Evolutionary conservation across 306 rosid genomes (phyloP).

Genomic region (Trifolium dubium): DNA sequence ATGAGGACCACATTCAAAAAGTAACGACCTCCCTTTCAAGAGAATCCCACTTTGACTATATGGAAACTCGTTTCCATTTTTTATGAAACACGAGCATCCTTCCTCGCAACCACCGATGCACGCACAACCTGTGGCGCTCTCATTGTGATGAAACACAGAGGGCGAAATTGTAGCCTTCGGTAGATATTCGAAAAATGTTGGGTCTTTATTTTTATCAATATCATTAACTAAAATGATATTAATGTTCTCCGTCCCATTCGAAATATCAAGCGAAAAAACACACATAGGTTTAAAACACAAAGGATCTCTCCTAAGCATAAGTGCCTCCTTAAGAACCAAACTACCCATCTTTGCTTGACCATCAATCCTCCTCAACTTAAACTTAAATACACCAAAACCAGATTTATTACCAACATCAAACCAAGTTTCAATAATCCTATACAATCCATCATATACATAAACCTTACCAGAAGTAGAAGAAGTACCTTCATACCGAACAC

Average conservation of each 20-base stretch:
- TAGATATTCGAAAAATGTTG: conserved; percentile 74
- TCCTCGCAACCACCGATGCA: conserved; percentile 63
- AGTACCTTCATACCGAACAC: conserved; percentile 58
- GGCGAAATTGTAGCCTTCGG: conserved; percentile 63
- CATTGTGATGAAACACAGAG: conserved; percentile 67
- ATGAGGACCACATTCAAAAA: conserved; percentile 89
- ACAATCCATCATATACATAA: conserved; percentile 92
- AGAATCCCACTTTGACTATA: conserved; percentile 74
- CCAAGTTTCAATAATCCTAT: conserved; percentile 78
- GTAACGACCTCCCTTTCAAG: conserved; percentile 80
- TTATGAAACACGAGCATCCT: conserved; percentile 77
- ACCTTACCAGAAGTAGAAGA: conserved; percentile 61
- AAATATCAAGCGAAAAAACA: conserved; percentile 71
- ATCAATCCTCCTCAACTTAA: conserved; percentile 71
- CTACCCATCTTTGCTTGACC: conserved; percentile 96
- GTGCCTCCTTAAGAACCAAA: conserved; percentile 60
- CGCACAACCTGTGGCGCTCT: conserved; percentile 65
- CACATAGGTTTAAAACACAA: conserved; percentile 60
- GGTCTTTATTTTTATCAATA: conserved; percentile 68
- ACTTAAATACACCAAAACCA: conserved; percentile 93
- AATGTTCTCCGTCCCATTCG: conserved; percentile 58
- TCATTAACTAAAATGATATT: conserved; percentile 74
- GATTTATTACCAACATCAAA: conserved; percentile 96
- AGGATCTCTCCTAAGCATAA: conserved; percentile 56
- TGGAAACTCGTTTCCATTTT: conserved; percentile 77